Conservation (phyloP, 169 alveolate genomes). For the Plasmodium coatneyi region DNA sequence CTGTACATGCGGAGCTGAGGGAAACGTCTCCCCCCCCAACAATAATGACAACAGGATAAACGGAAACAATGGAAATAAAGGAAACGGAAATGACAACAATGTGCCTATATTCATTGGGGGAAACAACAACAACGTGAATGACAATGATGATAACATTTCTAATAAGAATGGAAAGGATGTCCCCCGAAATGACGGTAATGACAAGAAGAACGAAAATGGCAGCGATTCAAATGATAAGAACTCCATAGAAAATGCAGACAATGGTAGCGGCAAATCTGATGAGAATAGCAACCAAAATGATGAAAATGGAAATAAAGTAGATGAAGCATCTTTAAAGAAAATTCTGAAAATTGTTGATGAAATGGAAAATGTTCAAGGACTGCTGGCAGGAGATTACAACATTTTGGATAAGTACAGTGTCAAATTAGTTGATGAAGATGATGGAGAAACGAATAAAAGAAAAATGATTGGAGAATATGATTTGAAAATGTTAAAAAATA, state of each 20-base stretch:
- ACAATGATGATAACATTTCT: background rate
- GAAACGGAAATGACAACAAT: background rate
- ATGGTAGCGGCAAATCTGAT: background rate
- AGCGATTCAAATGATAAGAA: background rate
- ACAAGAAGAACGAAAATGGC: background rate
- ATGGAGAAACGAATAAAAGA: background rate
- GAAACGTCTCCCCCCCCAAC: background rate
- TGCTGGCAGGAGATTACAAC: background rate
- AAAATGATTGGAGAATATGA: slow-evolving; percentile 45
- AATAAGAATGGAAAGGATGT: background rate
- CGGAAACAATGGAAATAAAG: background rate
- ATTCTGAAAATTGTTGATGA: background rate
- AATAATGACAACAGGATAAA: background rate
- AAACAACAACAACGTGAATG: background rate
- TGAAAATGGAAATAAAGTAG: background rate
- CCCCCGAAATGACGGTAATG: background rate
- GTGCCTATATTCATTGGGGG: background rate
- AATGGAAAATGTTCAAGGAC: slow-evolving; percentile 7
- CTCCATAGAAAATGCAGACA: background rate
- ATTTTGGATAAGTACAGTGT: slow-evolving; percentile 21
- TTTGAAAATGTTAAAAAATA: background rate
- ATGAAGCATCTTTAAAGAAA: background rate
- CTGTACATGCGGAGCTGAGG: slow-evolving; percentile 13
- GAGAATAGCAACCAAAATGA: background rate
- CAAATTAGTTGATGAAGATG: slow-evolving; percentile 17